These are phyloP conservation scores for Protea cynaroides DNA, from an alignment of 164 flowering plant species.

Conservation along the genomic window DNA sequence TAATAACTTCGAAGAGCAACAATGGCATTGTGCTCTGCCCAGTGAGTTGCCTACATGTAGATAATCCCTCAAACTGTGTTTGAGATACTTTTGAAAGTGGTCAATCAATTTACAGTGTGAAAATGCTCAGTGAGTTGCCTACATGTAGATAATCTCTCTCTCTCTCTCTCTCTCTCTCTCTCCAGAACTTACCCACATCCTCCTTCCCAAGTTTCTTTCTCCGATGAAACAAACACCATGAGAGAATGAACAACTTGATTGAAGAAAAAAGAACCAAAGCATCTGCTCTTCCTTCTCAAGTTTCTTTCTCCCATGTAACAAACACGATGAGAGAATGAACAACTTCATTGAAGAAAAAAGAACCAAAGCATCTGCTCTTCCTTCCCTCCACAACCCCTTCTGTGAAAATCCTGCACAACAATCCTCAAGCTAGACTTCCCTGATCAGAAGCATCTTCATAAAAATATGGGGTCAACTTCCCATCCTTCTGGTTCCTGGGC, in stretches of 20 bases:
- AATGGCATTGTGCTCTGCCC: background rate
- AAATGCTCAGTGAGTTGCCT: too few relatives aligned
- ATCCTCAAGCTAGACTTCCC: conserved; percentile 8
- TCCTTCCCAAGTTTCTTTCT: background rate
- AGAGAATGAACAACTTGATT: background rate
- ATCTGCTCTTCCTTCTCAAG: background rate
- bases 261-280: background rate
- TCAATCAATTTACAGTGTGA: background rate
- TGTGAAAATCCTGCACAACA: background rate
- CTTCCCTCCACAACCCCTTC: background rate
- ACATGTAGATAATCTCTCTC: too few relatives aligned
- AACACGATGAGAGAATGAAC: background rate
- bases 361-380: background rate
- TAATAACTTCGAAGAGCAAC: background rate
- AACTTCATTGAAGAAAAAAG: background rate
- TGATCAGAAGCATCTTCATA: conserved; percentile 22
- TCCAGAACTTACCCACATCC: too few relatives aligned
- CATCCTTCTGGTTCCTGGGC: conserved; percentile 21
- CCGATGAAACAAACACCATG: background rate
- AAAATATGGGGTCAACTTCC: conserved; percentile 37
- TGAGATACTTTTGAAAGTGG: background rate
- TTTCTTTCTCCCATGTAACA: background rate
- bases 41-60: background rate
- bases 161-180: background rate
- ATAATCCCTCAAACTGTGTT: background rate